A percentile compares a stretch with the other conserved stretches of the same genome.
These are phyloP conservation scores for Phaeophleospora eucalypticola DNA, from an alignment of 2,329 filamentous ascomycete genomes.

Conservation along the genomic window DNA sequence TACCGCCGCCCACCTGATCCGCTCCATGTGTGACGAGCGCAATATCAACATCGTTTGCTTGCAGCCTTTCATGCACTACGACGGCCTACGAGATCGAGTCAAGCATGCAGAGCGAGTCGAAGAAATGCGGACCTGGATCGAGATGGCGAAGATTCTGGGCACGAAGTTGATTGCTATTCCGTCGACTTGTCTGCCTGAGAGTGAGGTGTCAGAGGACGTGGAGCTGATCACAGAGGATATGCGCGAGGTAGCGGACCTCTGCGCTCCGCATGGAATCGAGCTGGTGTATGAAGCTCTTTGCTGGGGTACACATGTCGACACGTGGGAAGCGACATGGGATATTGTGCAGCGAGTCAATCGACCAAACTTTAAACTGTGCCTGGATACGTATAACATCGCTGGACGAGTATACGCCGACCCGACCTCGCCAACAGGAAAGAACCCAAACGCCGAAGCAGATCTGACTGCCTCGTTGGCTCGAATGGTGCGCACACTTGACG, in stretches of 20 bases:
- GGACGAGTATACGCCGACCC: conserved; percentile 70
- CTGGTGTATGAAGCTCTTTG: conserved; percentile 72
- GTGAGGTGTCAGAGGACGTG: conserved; percentile 51
- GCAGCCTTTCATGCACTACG: conserved; percentile 75
- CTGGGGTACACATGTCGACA: conserved; percentile 67
- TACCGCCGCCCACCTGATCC: conserved; percentile 55
- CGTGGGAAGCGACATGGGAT: conserved; percentile 69
- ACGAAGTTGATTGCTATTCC: conserved; percentile 74
- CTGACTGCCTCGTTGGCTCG: conserved; percentile 53
- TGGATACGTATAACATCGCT: conserved; percentile 76
- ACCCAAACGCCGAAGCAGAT: conserved; percentile 51
- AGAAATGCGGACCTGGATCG: conserved; percentile 66
- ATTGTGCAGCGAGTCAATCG: conserved; percentile 62
- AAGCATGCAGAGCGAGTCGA: conserved; percentile 56
- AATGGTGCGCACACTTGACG: conserved; percentile 54
- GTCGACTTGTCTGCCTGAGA: conserved; percentile 60
- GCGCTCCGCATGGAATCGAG: conserved; percentile 54
- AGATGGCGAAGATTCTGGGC: conserved; percentile 57
- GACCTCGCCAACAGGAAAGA: conserved; percentile 48
- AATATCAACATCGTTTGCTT: conserved; percentile 61
- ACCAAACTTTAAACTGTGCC: conserved; percentile 69
- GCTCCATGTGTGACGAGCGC: conserved; percentile 53
- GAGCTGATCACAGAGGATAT: conserved; percentile 61
- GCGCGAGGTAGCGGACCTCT: conserved; percentile 62
- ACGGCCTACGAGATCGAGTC: conserved; percentile 62